Percentiles rank a stretch among this genome's conserved stretches.
These are phyloP conservation scores for Cordia subcordata DNA, from an alignment of 257 asterid genomes.

Conservation along the genomic window DNA sequence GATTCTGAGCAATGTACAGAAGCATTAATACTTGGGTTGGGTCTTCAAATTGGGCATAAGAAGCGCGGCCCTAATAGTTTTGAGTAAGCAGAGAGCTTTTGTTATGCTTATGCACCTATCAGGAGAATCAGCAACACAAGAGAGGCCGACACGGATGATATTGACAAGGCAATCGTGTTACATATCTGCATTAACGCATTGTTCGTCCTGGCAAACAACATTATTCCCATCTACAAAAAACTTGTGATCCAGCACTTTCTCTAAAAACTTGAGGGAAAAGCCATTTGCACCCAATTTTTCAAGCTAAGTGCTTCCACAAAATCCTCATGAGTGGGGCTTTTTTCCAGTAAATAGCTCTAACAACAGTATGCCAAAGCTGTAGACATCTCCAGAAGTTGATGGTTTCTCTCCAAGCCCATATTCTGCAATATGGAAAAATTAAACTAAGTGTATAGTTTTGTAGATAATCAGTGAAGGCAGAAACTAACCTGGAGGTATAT, in stretches of 20 bases:
- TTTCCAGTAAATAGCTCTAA: slow-evolving; percentile 52
- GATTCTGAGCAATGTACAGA: too few relatives aligned
- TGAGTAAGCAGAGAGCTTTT: slow-evolving; percentile 38
- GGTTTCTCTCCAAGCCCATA: slow-evolving; percentile 48
- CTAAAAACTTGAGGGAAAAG: slow-evolving; percentile 28
- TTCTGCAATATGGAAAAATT: slow-evolving; percentile 22
- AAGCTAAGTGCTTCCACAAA: slow-evolving; percentile 37
- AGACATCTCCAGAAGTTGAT: slow-evolving; percentile 54
- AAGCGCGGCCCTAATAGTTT: slow-evolving; percentile 16
- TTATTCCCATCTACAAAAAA: too few relatives aligned
- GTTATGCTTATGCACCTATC: slow-evolving; percentile 25
- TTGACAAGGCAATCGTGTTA: slow-evolving; percentile 21
- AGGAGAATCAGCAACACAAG: slow-evolving; percentile 43
- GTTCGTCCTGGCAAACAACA: not conserved
- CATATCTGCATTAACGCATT: slow-evolving; percentile 5
- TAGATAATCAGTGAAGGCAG: not conserved
- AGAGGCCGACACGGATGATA: slow-evolving; percentile 35
- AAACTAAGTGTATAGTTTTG: too few relatives aligned
- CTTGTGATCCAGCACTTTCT: slow-evolving; percentile 32
- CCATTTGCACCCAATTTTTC: slow-evolving; percentile 42
- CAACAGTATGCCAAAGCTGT: slow-evolving; percentile 56
- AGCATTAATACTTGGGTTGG: not conserved
- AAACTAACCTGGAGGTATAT: slow-evolving; percentile 62
- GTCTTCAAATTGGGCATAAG: too few relatives aligned
- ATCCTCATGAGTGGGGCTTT: slow-evolving; percentile 37